A percentile compares a stretch with the other conserved stretches of the same genome.
These are phyloP conservation scores for Dictyostelium brefeldianum DNA, from an alignment of 78 protist genomes.

Conservation along the genomic window DNA sequence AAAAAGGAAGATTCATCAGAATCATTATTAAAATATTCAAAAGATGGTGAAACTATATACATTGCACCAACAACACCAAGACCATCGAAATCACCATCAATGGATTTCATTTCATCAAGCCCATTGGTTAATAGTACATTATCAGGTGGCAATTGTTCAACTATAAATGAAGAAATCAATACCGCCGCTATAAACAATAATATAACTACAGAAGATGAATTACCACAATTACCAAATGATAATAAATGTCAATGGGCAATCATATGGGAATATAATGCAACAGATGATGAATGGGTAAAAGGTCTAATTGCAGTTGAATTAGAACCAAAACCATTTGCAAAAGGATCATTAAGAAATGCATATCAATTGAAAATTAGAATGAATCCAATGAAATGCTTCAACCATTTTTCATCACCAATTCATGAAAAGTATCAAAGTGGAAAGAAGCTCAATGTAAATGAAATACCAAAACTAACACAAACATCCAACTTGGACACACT, in stretches of 20 bases:
- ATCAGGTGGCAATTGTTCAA: neutral
- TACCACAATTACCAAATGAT: constrained; percentile 34
- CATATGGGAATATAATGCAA: constrained; percentile 52
- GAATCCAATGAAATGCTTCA: constrained; percentile 32
- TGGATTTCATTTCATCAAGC: neutral
- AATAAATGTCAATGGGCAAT: constrained; percentile 51
- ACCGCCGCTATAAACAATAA: neutral
- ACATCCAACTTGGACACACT: neutral
- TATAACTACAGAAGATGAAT: neutral
- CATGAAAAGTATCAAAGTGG: constrained; percentile 46
- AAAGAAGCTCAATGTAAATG: constrained; percentile 21
- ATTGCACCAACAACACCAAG: constrained; percentile 31
- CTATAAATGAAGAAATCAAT: neutral
- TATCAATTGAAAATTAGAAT: constrained; percentile 23
- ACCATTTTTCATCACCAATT: neutral
- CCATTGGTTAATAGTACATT: neutral
- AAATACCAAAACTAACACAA: constrained; percentile 28
- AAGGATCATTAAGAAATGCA: constrained; percentile 70
- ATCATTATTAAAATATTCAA: neutral
- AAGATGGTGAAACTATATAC: constrained; percentile 5
- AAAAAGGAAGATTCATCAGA: neutral
- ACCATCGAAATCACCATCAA: neutral
- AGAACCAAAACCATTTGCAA: constrained; percentile 63
- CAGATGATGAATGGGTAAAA: constrained; percentile 68
- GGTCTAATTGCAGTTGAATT: constrained; percentile 48